A percentile compares a stretch with the other conserved stretches of the same genome.
Evolutionary conservation across 169 alveolate species (phyloP).

Genomic region (Plasmodium cynomolgi): DNA sequence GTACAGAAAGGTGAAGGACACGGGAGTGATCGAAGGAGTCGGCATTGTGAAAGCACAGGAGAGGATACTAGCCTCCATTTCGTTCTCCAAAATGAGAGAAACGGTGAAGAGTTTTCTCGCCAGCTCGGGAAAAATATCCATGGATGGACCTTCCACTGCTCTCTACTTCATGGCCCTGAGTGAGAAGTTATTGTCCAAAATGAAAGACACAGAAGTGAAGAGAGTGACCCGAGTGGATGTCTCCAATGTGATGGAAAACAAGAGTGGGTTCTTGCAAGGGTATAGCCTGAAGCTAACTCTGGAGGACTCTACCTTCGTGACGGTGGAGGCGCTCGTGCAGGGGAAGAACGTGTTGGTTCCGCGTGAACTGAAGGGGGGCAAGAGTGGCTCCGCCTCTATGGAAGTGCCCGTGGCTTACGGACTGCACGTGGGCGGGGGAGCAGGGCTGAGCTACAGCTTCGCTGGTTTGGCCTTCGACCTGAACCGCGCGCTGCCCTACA

Average conservation of each 20-base stretch:
- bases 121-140: conserved; percentile 11
- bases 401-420: conserved; percentile 29
- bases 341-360: conserved; percentile 53
- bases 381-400: background rate
- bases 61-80: conserved; percentile 16
- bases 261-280: conserved; percentile 13
- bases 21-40: conserved; percentile 3
- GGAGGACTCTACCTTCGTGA: conserved; percentile 1
- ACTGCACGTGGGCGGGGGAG: background rate
- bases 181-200: conserved; percentile 5
- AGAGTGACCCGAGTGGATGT: conserved; percentile 16
- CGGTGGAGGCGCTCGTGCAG: background rate
- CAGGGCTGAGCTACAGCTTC: conserved; percentile 19
- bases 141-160: conserved; percentile 16
- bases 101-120: conserved; percentile 10
- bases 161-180: conserved; percentile 28
- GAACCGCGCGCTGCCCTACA: conserved; percentile 12
- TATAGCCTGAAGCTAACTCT: conserved; percentile 20
- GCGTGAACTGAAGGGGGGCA: background rate
- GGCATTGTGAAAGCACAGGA: conserved; percentile 51
- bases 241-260: conserved; percentile 14
- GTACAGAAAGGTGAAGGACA: conserved; percentile 9
- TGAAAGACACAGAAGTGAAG: background rate
- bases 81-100: conserved; percentile 24
- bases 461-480: conserved; percentile 2